Evolutionary conservation across 176 grass and related monocot species (phyloP).

Genomic region (Zoysia japonica): DNA sequence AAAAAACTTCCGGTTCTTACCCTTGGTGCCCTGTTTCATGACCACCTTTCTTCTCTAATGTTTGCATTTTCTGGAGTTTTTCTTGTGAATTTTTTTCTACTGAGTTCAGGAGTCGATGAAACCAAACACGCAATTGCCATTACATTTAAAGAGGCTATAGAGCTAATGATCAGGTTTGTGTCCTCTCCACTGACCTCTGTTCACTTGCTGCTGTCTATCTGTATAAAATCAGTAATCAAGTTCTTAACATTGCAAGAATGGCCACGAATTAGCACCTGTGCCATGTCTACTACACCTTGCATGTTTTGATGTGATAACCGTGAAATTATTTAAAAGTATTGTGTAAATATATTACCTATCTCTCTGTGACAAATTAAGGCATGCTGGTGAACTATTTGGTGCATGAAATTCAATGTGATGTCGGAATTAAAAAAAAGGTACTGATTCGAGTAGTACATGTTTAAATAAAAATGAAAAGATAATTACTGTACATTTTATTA

Average conservation of each 20-base stretch:
- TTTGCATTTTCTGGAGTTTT: conserved; percentile 84
- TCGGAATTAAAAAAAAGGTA: no score
- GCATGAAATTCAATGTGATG: neutral
- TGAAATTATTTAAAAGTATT: neutral
- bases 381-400: neutral
- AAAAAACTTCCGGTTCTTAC: conserved; percentile 37
- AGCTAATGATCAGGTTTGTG: conserved; percentile 72
- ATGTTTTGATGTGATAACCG: neutral
- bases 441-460: no score
- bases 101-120: conserved; percentile 74
- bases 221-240: neutral
- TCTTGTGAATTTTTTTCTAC: conserved; percentile 73
- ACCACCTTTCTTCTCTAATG: conserved; percentile 78
- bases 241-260: neutral
- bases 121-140: conserved; percentile 39
- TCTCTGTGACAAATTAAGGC: neutral
- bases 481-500: neutral
- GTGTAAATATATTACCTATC: neutral
- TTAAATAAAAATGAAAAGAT: neutral
- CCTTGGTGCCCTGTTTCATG: conserved; percentile 66
- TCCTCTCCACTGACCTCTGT: neutral
- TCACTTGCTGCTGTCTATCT: neutral
- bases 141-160: conserved; percentile 63
- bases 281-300: neutral
- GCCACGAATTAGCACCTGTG: neutral